Percentiles rank a stretch among this genome's conserved stretches.
Conservation (phyloP, 371 early-diverging fungal genomes). For the Scutellospora calospora region DNA sequence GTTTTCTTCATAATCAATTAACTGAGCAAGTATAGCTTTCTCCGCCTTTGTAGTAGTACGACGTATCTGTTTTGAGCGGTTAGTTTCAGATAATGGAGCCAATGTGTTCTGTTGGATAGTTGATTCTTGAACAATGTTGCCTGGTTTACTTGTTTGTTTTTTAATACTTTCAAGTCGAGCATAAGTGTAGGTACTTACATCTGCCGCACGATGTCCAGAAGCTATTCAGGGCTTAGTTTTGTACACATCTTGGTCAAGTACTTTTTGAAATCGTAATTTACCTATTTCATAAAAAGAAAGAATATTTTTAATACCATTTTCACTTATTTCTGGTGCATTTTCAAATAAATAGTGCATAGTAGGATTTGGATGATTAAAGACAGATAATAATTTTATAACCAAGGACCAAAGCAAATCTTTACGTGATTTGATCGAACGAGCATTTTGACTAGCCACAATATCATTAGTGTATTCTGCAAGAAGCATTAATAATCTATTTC, state of each 20-base stretch:
- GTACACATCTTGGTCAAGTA: background rate
- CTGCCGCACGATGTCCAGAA: no score
- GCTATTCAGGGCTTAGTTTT: background rate
- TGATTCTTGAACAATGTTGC: no score
- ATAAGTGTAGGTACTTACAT: background rate
- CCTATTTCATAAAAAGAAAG: constrained; percentile 8
- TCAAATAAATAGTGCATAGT: background rate
- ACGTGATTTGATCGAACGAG: background rate
- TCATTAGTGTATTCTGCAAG: constrained; percentile 24
- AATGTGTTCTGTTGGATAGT: no score
- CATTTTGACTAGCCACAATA: background rate
- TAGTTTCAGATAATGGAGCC: no score
- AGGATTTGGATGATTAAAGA: background rate
- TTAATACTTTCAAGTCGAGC: background rate
- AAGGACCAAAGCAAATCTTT: background rate
- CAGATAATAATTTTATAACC: background rate
- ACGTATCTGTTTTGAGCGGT: no score
- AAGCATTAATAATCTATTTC: constrained; percentile 27
- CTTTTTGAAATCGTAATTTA: background rate
- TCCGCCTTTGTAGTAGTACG: no score
- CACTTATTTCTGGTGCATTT: background rate
- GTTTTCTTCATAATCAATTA: no score
- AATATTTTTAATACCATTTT: background rate
- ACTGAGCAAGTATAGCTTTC: no score
- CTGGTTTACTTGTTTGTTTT: no score